phyloP scores from a whole-genome alignment of 306 rosid genomes.

The Aeschynomene evenia region DNA sequence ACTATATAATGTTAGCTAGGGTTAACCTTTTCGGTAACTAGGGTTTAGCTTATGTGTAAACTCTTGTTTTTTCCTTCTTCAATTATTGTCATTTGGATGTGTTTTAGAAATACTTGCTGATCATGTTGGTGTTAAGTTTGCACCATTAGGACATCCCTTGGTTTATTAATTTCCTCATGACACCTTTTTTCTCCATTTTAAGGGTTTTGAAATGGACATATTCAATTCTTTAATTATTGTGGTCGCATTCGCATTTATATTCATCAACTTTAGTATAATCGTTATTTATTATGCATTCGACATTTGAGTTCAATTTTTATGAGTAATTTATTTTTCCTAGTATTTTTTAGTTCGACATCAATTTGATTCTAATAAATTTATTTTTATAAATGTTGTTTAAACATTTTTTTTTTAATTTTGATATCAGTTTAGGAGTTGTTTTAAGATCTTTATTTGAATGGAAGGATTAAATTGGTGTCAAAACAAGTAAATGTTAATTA shows the following conservation, averaged over 20 bases:
- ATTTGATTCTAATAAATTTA: too few relatives aligned
- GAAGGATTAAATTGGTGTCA: too few relatives aligned
- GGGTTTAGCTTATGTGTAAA: constrained; percentile 29
- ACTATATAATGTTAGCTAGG: constrained; percentile 25
- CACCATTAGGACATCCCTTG: constrained; percentile 21
- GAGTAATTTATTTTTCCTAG: too few relatives aligned
- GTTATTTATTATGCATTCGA: not conserved
- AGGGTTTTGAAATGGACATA: constrained; percentile 39
- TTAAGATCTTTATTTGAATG: too few relatives aligned
- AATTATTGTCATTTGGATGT: constrained; percentile 16
- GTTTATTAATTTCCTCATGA: not conserved
- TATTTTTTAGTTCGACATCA: too few relatives aligned
- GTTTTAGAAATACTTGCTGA: constrained; percentile 27
- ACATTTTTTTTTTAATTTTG: too few relatives aligned
- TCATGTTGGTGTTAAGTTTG: constrained; percentile 19
- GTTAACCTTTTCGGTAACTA: constrained; percentile 32
- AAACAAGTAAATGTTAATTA: too few relatives aligned
- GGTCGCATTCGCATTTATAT: constrained; percentile 3
- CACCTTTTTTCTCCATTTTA: not conserved
- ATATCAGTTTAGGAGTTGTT: too few relatives aligned
- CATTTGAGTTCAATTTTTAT: too few relatives aligned
- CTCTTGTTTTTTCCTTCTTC: constrained; percentile 16
- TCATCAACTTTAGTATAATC: not conserved
- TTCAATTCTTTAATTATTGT: constrained; percentile 5
- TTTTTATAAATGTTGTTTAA: too few relatives aligned